A percentile compares a stretch with the other conserved stretches of the same genome.
Evolutionary conservation across 192 early-diverging fungal genomes (phyloP).

Genomic region (Cladochytrium replicatum): DNA sequence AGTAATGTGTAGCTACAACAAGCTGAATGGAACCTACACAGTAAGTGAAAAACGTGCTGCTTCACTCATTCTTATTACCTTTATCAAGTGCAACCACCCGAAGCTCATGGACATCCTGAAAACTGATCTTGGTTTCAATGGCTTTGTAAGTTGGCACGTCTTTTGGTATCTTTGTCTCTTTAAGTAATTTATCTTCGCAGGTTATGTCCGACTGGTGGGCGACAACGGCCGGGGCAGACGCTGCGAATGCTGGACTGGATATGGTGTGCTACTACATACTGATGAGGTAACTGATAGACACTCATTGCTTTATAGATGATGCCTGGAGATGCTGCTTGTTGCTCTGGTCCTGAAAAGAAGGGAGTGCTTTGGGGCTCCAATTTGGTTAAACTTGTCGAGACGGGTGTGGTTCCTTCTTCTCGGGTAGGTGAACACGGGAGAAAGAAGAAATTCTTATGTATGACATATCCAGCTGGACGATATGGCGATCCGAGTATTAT

Average conservation of each 20-base stretch:
- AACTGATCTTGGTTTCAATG: constrained; percentile 31
- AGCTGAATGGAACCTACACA: background rate
- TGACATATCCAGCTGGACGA: constrained; percentile 14
- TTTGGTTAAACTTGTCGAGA: constrained; percentile 2
- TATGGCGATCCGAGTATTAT: background rate
- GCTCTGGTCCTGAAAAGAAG: background rate
- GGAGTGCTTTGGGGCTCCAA: constrained; percentile 28
- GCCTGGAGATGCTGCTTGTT: background rate
- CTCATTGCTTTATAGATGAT: background rate
- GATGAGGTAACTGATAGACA: background rate
- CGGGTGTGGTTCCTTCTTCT: constrained; percentile 8
- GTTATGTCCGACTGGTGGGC: constrained; percentile 1
- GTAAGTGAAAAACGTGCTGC: constrained; percentile 30
- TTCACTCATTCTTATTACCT: constrained; percentile 16
- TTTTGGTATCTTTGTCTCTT: too few species aligned
- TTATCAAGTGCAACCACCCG: constrained; percentile 14
- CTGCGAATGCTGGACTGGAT: constrained; percentile 1
- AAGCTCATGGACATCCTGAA: constrained; percentile 32
- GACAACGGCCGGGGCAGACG: background rate
- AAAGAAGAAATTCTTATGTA: too few species aligned
- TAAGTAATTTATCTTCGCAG: too few species aligned
- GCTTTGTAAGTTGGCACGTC: constrained; percentile 25
- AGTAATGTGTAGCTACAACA: constrained; percentile 16
- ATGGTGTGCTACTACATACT: constrained; percentile 6
- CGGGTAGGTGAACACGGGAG: too few species aligned